A percentile compares a stretch with the other conserved stretches of the same genome.
Conservation (phyloP, 1,284 basidiomycete genomes). For the Taiwanofungus camphoratus region DNA sequence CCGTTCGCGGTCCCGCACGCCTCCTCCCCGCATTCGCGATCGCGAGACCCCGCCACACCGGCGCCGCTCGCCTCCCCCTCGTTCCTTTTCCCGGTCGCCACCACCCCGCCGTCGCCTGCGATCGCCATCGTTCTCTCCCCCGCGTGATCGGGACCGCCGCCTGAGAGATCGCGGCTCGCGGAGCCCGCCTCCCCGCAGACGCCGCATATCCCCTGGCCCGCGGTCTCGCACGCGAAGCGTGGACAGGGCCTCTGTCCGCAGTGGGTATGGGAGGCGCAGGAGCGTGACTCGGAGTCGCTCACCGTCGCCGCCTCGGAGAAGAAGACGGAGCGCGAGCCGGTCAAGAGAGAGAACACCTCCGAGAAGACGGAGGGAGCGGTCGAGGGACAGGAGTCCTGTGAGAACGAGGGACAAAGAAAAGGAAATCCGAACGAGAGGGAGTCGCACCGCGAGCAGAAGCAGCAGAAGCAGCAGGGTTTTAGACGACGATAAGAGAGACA, state of each 20-base stretch:
- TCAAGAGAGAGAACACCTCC: constrained; percentile 17
- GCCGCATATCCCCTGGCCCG: constrained; percentile 41
- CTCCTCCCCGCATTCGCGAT: constrained; percentile 15
- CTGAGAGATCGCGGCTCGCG: constrained; percentile 40
- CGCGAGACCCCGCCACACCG: constrained; percentile 14
- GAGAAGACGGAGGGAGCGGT: constrained; percentile 16
- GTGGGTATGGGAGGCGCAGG: constrained; percentile 19
- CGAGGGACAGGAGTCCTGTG: constrained; percentile 9
- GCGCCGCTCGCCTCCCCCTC: constrained; percentile 18
- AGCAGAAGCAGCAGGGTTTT: constrained; percentile 21
- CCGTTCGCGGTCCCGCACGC: constrained; percentile 20
- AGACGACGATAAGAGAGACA: constrained; percentile 13
- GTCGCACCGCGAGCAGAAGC: constrained; percentile 17
- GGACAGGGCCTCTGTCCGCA: constrained; percentile 16
- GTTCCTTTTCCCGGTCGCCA: constrained; percentile 30
- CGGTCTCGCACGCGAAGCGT: constrained; percentile 27
- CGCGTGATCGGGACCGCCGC: constrained; percentile 34
- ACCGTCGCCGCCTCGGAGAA: constrained; percentile 37
- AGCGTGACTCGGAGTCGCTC: constrained; percentile 22
- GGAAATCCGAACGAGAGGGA: constrained; percentile 23
- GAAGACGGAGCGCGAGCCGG: constrained; percentile 24
- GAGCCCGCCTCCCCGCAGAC: constrained; percentile 52
- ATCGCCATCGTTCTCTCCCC: constrained; percentile 42
- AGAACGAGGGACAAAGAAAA: constrained; percentile 6
- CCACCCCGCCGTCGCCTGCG: constrained; percentile 43